These are phyloP conservation scores for Hyaloperonospora brassicae DNA, from an alignment of 352 stramenopile species.

Conservation along the genomic window DNA sequence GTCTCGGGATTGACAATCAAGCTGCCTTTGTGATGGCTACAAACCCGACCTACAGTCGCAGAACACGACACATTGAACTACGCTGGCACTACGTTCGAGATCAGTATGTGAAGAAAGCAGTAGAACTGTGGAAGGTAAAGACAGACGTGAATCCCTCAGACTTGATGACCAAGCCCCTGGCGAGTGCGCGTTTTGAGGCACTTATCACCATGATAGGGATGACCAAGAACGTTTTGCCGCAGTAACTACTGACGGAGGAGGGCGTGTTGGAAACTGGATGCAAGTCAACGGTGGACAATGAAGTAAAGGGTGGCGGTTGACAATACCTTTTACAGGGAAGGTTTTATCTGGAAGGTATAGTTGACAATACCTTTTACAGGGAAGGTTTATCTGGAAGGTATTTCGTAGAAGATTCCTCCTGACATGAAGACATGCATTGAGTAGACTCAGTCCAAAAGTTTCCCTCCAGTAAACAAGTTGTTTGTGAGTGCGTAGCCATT, in stretches of 20 bases:
- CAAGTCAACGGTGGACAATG: too few species aligned
- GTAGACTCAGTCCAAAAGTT: too few species aligned
- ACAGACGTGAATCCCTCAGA: slow-evolving; percentile 8
- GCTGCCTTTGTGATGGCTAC: slow-evolving; percentile 12
- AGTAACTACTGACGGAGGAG: background rate
- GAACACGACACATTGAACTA: slow-evolving; percentile 9
- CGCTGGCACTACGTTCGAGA: slow-evolving; percentile 13
- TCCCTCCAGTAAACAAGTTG: too few species aligned
- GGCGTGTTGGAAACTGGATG: too few species aligned
- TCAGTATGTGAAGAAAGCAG: slow-evolving; percentile 5
- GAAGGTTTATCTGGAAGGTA: too few species aligned
- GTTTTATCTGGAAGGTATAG: too few species aligned
- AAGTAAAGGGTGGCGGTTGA: too few species aligned
- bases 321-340: too few species aligned
- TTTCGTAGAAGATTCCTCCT: too few species aligned
- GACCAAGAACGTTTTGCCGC: background rate
- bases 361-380: too few species aligned
- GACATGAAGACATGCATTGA: too few species aligned
- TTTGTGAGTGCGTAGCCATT: too few species aligned
- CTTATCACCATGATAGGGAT: background rate
- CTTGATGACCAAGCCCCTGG: slow-evolving; percentile 4
- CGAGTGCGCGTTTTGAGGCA: background rate
- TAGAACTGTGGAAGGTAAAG: slow-evolving; percentile 8
- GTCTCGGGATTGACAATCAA: slow-evolving; percentile 19
- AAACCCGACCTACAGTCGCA: slow-evolving; percentile 8